These are phyloP conservation scores for Brassica hybrid DNA, from an alignment of 441 rosid species.

Conservation along the genomic window DNA sequence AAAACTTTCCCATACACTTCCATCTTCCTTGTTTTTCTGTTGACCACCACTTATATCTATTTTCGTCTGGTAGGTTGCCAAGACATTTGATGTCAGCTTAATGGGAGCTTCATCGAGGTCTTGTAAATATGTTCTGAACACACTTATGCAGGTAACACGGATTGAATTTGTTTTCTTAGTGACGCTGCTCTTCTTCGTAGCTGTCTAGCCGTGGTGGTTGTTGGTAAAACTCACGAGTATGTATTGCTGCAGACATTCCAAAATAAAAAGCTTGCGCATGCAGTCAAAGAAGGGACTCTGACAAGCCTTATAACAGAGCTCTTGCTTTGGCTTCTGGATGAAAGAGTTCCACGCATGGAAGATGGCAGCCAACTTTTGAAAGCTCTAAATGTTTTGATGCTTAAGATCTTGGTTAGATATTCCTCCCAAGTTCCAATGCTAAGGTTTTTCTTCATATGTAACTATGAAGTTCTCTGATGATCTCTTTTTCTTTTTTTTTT, in stretches of 20 bases:
- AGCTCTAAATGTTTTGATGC: conserved; percentile 99
- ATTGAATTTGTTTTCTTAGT: conserved; percentile 14
- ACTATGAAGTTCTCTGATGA: conserved; percentile 20
- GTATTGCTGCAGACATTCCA: conserved; percentile 86
- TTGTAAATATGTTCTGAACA: conserved; percentile 98
- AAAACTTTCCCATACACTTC: conserved; percentile 16
- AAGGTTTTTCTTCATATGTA: conserved; percentile 23
- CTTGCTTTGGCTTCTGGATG: conserved; percentile 99
- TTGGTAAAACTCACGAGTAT: conserved; percentile 37
- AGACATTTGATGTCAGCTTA: conserved; percentile 96
- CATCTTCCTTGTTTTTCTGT: conserved; percentile 13
- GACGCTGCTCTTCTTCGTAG: conserved; percentile 21
- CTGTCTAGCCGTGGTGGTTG: conserved; percentile 19
- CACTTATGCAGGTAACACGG: conserved; percentile 97
- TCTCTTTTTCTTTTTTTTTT: conserved; percentile 3
- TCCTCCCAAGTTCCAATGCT: conserved; percentile 27
- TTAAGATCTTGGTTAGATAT: conserved; percentile 88
- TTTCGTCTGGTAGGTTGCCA: conserved; percentile 75
- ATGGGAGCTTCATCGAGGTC: conserved; percentile 97
- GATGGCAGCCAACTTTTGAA: conserved; percentile 99
- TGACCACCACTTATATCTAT: neutral
- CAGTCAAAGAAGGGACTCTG: conserved; percentile 93
- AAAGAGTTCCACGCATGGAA: conserved; percentile 99
- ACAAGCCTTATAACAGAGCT: conserved; percentile 97
- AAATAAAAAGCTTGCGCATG: conserved; percentile 88